A percentile compares a stretch with the other conserved stretches of the same genome.
These are phyloP conservation scores for Verruconis gallopava DNA, from an alignment of 2,329 filamentous ascomycete species.

Conservation along the genomic window DNA sequence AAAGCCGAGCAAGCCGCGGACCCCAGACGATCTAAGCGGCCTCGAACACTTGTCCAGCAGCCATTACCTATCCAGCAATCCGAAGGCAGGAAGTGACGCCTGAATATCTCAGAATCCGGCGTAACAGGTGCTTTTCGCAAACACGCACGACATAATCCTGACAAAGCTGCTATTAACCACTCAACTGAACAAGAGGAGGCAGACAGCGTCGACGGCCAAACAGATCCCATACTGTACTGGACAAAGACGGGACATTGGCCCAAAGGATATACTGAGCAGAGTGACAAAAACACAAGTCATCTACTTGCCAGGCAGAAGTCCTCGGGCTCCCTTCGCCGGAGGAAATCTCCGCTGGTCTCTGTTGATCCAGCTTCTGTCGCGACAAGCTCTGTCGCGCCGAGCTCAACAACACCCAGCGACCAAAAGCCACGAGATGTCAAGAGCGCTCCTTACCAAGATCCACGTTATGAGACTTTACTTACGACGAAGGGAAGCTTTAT, in stretches of 20 bases:
- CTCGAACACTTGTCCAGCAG: conserved; percentile 10
- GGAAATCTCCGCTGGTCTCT: conserved; percentile 15
- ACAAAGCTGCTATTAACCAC: conserved; percentile 9
- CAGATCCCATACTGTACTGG: conserved; percentile 10
- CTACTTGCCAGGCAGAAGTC: too few species aligned
- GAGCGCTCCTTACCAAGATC: too few species aligned
- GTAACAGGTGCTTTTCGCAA: conserved; percentile 10
- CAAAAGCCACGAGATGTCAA: conserved; percentile 15
- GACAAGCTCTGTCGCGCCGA: conserved; percentile 8
- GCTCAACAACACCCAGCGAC: too few species aligned
- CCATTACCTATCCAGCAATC: conserved; percentile 9
- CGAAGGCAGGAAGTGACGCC: conserved; percentile 9
- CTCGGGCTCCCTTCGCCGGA: conserved; percentile 14
- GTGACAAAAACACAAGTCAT: conserved; percentile 18
- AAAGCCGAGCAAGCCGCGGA: too few species aligned
- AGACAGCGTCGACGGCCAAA: conserved; percentile 9
- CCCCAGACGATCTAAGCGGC: conserved; percentile 10
- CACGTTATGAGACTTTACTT: conserved; percentile 26
- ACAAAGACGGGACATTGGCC: conserved; percentile 9
- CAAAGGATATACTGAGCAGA: conserved; percentile 17
- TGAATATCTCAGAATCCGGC: conserved; percentile 9
- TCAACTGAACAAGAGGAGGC: conserved; percentile 9
- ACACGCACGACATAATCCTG: conserved; percentile 9
- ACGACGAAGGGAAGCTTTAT: too few species aligned
- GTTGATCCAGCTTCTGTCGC: conserved; percentile 11